Evolutionary conservation across 495 filamentous ascomycete genomes (phyloP), one percentile per base, ranked within the genome.

Genomic region (Aspergillus panamensis): DNA sequence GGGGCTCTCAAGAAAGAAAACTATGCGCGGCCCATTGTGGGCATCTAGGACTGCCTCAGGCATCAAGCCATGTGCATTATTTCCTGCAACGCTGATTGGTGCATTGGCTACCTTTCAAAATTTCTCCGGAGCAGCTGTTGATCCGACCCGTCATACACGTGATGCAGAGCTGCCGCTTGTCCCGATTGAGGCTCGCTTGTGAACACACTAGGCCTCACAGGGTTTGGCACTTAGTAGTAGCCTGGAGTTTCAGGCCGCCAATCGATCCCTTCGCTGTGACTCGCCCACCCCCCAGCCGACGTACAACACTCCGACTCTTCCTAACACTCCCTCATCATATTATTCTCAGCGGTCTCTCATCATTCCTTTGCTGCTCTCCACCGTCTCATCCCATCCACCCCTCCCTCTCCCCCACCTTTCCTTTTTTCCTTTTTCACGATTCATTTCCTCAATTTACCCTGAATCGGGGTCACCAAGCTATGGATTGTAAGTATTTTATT

Each of bases 401-500:
- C 54, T 57, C 62, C 63, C 56, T 61, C 68, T 64, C 59, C 67
- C 68, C 69, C 58, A 62, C 50, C 57, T 53, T 60, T 63, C 48
- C 35, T 59, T 54, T 51, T 51, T 55, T 25, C 21, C n/a, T 55
- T 62, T 62, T 59, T 55, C 62, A 64, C 68, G 58, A 68, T 72
- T 74, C 61, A 61, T 59, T 64, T 43, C 48, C 58, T 68, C 60
- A 66, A 66, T 71, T 57, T 60, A 61, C 68, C 69, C 73, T 69
- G 48, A 66, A 62, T 65, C 61, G 76, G 76, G 76, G 76, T 79
- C 76, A 77, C 76, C 76, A 71, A 74, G 76, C 75, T 77, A 76
- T 76, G 72, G 72, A 77, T 63, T 73, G 76, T 79, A 69, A 76
- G 76, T 77, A 63, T 67, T 71, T 69, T 71, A 59, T 69, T 69